A percentile compares a stretch with the other conserved stretches of the same genome.
phyloP scores from a whole-genome alignment of 179 eudicot species.

The Amaranthus tricolor region DNA sequence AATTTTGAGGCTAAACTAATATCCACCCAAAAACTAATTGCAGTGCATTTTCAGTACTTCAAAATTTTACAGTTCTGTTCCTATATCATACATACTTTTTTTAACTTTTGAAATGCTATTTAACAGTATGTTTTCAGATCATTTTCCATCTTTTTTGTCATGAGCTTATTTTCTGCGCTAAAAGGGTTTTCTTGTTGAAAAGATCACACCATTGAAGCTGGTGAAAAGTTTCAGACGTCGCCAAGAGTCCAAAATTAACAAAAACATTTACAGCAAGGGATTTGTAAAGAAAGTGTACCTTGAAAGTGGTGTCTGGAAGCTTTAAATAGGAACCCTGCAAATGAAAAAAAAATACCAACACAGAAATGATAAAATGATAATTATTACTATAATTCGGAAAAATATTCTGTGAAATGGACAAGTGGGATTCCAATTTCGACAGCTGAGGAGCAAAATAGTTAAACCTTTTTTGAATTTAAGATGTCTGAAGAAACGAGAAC shows the following conservation, averaged over 20 bases:
- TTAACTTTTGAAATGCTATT: too few species aligned
- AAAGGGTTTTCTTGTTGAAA: background rate
- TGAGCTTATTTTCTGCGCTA: too few species aligned
- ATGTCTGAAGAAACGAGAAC: background rate
- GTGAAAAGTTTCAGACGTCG: background rate
- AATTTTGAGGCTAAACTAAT: background rate
- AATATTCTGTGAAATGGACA: background rate
- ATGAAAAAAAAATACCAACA: constrained; percentile 24
- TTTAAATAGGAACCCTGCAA: constrained; percentile 78
- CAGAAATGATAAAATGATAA: background rate
- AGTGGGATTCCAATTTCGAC: constrained; percentile 2
- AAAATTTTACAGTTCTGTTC: background rate
- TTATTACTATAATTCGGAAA: background rate
- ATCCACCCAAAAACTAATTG: background rate
- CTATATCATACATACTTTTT: background rate
- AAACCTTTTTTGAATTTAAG: background rate
- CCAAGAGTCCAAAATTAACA: background rate
- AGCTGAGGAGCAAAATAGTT: background rate
- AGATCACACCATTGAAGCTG: background rate
- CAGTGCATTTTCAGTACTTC: too few species aligned
- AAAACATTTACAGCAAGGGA: background rate
- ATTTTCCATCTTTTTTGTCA: too few species aligned
- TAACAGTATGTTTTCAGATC: too few species aligned
- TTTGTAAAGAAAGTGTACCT: constrained; percentile 48
- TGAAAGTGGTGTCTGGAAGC: constrained; percentile 92